Evolutionary conservation across 1,284 basidiomycete genomes (phyloP).

Genomic region (Vanrija pseudolonga): DNA sequence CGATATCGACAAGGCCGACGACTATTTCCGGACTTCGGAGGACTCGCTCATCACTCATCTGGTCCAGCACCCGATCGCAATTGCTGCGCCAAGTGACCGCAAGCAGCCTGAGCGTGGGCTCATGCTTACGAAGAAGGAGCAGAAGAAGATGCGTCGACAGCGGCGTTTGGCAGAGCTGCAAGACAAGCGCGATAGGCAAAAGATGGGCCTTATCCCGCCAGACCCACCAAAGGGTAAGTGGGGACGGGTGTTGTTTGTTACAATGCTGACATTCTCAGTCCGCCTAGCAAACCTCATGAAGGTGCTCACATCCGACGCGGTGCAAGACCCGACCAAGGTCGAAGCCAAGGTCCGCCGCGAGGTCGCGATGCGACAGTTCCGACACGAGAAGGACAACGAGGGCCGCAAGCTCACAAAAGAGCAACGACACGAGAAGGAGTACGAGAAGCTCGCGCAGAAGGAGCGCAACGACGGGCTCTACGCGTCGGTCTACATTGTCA

Average conservation of each 20-base stretch:
- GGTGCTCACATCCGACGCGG: constrained; percentile 91
- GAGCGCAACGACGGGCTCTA: constrained; percentile 76
- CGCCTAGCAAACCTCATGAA: constrained; percentile 96
- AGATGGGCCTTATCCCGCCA: constrained; percentile 93
- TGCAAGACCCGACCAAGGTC: constrained; percentile 92
- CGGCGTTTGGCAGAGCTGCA: constrained; percentile 82
- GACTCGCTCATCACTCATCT: constrained; percentile 84
- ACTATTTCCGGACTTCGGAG: constrained; percentile 59
- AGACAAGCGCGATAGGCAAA: constrained; percentile 90
- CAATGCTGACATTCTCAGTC: constrained; percentile 55
- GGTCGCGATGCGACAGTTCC: constrained; percentile 81
- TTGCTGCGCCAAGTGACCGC: constrained; percentile 81
- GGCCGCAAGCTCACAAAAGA: constrained; percentile 89
- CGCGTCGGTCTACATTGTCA: constrained; percentile 85
- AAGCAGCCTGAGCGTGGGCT: constrained; percentile 70
- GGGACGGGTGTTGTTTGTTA: neutral
- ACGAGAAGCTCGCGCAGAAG: constrained; percentile 75
- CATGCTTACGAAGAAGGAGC: constrained; percentile 90
- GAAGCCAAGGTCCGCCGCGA: constrained; percentile 91
- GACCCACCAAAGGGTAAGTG: constrained; percentile 84
- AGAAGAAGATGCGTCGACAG: constrained; percentile 94
- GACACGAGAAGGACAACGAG: constrained; percentile 86
- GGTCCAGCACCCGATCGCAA: constrained; percentile 95
- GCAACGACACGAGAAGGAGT: constrained; percentile 78
- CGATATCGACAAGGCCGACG: constrained; percentile 55